phyloP scores from a whole-genome alignment of 306 rosid genomes.

The Vigna hirtella region DNA sequence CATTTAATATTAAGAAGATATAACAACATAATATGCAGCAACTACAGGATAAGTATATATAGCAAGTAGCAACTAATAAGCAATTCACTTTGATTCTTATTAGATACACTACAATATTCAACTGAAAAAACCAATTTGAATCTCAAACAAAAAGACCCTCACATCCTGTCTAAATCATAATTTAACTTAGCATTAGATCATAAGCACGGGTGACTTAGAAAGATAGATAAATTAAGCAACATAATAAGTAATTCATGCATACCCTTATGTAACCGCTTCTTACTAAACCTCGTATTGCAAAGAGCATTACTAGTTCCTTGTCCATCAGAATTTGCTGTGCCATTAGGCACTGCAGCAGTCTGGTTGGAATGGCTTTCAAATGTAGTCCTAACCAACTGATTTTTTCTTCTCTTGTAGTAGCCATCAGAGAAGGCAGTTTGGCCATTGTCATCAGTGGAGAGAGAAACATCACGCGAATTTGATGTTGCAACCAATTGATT shows the following conservation, averaged over 20 bases:
- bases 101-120: constrained; percentile 30
- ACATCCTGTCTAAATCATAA: constrained; percentile 5
- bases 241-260: constrained; percentile 48
- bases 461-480: constrained; percentile 58
- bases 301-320: constrained; percentile 55
- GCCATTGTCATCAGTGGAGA: constrained; percentile 55
- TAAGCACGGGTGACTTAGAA: constrained; percentile 4
- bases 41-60: constrained; percentile 16
- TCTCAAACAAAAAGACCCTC: constrained; percentile 30
- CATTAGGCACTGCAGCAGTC: constrained; percentile 51
- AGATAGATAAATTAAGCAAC: constrained; percentile 33
- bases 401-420: constrained; percentile 86
- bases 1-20: not conserved
- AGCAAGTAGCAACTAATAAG: constrained; percentile 31
- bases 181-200: constrained; percentile 12
- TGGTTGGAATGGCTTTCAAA: constrained; percentile 60
- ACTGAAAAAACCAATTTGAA: constrained; percentile 34
- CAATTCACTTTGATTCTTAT: constrained; percentile 23
- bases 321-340: constrained; percentile 50
- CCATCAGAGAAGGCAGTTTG: constrained; percentile 68
- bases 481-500: constrained; percentile 91
- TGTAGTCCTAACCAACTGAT: constrained; percentile 81
- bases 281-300: constrained; percentile 61
- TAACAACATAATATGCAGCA: not conserved
- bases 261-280: constrained; percentile 75